Percentiles rank a stretch among this genome's conserved stretches.
Conservation (phyloP, 306 rosid species). For the Leucaena leucocephala region DNA sequence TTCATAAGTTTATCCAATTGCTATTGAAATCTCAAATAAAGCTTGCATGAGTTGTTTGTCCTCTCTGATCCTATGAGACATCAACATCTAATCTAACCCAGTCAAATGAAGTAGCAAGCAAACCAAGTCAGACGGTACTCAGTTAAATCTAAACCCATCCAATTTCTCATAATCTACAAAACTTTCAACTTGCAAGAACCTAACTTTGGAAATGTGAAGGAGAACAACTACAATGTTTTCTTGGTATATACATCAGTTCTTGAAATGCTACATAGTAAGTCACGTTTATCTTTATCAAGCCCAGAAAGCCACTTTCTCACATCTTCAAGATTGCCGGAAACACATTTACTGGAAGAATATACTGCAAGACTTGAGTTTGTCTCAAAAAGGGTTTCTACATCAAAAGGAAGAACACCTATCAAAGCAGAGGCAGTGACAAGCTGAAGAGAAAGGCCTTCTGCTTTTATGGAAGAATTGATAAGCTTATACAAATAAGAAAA, state of each 20-base stretch:
- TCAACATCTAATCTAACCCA: too few relatives aligned
- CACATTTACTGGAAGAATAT: slow-evolving; percentile 33
- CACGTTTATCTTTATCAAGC: slow-evolving; percentile 60
- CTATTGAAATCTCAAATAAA: too few relatives aligned
- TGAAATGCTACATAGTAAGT: slow-evolving; percentile 52
- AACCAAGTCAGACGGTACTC: slow-evolving; percentile 26
- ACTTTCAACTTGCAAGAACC: slow-evolving; percentile 8
- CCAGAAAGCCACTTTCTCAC: slow-evolving; percentile 65
- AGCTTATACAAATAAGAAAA: slow-evolving; percentile 44
- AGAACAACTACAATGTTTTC: slow-evolving; percentile 21
- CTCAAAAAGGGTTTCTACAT: slow-evolving; percentile 60
- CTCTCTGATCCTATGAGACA: too few relatives aligned
- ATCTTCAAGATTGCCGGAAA: slow-evolving; percentile 42
- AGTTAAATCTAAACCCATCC: slow-evolving; percentile 34
- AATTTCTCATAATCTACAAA: slow-evolving; percentile 34
- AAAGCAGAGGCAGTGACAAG: slow-evolving; percentile 59
- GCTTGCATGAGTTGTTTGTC: too few relatives aligned
- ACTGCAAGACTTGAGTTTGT: slow-evolving; percentile 33
- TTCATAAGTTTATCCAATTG: too few relatives aligned
- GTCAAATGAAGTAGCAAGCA: slow-evolving; percentile 2
- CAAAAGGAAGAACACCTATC: slow-evolving; percentile 59
- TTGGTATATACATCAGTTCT: slow-evolving; percentile 34
- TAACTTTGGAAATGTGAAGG: slow-evolving; percentile 30
- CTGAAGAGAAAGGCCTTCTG: slow-evolving; percentile 49
- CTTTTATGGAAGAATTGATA: slow-evolving; percentile 41